phyloP scores from a whole-genome alignment of 441 rosid genomes.

The Populus hybrid region DNA sequence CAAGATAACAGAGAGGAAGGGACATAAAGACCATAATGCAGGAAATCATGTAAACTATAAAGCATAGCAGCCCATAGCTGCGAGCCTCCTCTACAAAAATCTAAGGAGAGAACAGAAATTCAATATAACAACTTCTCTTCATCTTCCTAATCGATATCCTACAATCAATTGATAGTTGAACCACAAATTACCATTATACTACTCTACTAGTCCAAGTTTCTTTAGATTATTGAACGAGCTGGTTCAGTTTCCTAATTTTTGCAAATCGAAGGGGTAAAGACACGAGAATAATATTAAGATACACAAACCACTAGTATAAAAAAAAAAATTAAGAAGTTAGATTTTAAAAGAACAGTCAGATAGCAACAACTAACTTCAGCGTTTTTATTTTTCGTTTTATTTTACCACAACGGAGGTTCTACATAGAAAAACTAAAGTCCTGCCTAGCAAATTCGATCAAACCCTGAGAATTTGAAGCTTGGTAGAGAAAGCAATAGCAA shows the following conservation, averaged over 20 bases:
- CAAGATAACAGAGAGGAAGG: not conserved
- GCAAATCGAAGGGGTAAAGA: not conserved
- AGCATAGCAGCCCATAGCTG: not conserved
- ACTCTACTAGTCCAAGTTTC: not conserved
- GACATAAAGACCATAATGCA: not conserved
- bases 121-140: not conserved
- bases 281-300: not conserved
- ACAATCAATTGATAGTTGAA: not conserved
- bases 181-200: not conserved
- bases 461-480: conserved; percentile 98
- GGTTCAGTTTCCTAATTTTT: not conserved
- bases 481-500: conserved; percentile 85
- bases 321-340: not conserved
- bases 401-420: not conserved
- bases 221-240: not conserved
- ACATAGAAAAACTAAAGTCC: not conserved
- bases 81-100: not conserved
- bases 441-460: conserved; percentile 24
- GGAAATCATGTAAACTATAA: not conserved
- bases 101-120: not conserved
- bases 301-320: conserved; percentile 1
- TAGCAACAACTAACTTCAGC: not conserved
- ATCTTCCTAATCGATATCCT: not conserved
- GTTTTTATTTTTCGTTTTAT: not conserved
- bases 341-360: not conserved